Conservation (phyloP, 2,329 filamentous ascomycete genomes). For the Cladophialophora psammophila region DNA sequence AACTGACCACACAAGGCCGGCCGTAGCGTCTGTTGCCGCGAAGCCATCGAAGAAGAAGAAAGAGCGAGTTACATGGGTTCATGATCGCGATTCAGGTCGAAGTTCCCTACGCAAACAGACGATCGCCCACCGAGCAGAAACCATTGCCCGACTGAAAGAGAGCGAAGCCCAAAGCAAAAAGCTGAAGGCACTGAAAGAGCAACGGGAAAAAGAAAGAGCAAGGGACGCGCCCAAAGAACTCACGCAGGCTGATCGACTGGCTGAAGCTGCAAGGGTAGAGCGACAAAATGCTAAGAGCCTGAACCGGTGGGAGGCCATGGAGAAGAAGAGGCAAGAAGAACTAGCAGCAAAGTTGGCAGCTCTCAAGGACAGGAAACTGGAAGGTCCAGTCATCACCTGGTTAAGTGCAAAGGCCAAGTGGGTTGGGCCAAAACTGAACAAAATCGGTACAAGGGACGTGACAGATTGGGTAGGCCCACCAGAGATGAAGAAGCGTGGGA, state of each 20-base stretch:
- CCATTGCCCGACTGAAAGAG: conserved; percentile 57
- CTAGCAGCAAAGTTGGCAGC: conserved; percentile 83
- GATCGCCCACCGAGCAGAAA: conserved; percentile 69
- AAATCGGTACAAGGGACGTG: conserved; percentile 32
- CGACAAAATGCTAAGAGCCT: conserved; percentile 86
- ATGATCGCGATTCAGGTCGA: conserved; percentile 66
- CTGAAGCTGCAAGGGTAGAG: conserved; percentile 82
- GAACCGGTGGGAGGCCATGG: conserved; percentile 92
- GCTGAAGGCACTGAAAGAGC: conserved; percentile 64
- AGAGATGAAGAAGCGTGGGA: conserved; percentile 39
- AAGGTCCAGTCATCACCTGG: conserved; percentile 87
- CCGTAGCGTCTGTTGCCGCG: conserved; percentile 44
- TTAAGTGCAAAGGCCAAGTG: conserved; percentile 93
- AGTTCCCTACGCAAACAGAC: conserved; percentile 70
- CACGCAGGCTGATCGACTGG: conserved; percentile 85
- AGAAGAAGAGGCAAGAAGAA: conserved; percentile 86
- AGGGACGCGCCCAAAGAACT: conserved; percentile 79
- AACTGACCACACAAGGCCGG: conserved; percentile 60
- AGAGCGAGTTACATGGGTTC: conserved; percentile 74
- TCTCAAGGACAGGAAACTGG: conserved; percentile 82
- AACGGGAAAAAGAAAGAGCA: conserved; percentile 68
- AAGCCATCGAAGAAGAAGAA: conserved; percentile 73
- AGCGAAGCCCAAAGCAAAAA: conserved; percentile 57
- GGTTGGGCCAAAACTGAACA: conserved; percentile 68
- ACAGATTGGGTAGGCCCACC: conserved; percentile 18